These are phyloP conservation scores for Dothiorella sarmentorum DNA, from an alignment of 2,329 filamentous ascomycete genomes.

Conservation along the genomic window DNA sequence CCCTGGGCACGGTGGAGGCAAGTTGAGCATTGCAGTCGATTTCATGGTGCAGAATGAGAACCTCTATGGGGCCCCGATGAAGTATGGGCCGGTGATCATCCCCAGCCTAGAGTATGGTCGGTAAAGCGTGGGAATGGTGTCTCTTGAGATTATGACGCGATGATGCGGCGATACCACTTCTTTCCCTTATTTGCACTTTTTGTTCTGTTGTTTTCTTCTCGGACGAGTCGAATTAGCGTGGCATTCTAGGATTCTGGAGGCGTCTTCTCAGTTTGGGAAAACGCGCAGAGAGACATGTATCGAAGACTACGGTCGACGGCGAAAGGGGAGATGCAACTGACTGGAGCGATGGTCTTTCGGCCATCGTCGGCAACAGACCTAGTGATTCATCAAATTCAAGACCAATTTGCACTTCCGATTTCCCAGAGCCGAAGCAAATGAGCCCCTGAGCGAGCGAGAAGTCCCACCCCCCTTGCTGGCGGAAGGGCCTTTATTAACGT, in stretches of 20 bases:
- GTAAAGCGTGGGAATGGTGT: conserved; percentile 24
- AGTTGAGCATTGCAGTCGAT: conserved; percentile 84
- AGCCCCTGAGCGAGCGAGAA: conserved; percentile 2
- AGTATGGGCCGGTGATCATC: conserved; percentile 95
- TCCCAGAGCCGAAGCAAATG: background rate
- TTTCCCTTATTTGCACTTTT: background rate
- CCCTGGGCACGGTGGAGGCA: conserved; percentile 40
- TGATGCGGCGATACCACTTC: conserved; percentile 11
- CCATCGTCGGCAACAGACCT: background rate
- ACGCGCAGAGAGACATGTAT: background rate
- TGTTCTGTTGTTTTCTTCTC: background rate
- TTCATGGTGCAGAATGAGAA: conserved; percentile 96
- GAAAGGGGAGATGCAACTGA: background rate
- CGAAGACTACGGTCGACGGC: background rate
- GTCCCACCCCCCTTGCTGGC: background rate
- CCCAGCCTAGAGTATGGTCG: conserved; percentile 60
- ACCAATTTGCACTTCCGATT: background rate
- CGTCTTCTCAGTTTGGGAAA: background rate
- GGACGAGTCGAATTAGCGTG: background rate
- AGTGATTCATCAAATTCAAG: conserved; percentile 1
- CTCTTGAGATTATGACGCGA: background rate
- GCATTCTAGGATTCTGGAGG: background rate
- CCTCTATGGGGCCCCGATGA: conserved; percentile 75
- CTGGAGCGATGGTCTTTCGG: background rate
- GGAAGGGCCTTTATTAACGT: conserved; percentile 7